Conservation (phyloP, 2,329 filamentous ascomycete species). For the Moelleriella libera region DNA sequence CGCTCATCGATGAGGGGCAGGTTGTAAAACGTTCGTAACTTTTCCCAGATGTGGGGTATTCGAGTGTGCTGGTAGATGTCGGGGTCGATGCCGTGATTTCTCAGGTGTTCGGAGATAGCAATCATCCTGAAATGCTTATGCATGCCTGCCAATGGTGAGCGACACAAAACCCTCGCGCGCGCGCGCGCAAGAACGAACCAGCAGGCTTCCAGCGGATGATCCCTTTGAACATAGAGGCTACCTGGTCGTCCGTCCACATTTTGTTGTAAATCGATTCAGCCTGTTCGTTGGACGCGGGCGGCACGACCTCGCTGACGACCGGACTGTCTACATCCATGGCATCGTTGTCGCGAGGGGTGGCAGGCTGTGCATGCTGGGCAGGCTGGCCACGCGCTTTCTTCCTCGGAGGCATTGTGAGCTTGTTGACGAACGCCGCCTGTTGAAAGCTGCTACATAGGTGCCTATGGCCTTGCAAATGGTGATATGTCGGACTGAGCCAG, state of each 20-base stretch:
- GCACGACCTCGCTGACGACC: conserved; percentile 34
- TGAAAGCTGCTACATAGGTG: too few relatives aligned
- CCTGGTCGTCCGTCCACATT: conserved; percentile 90
- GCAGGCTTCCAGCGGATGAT: conserved; percentile 96
- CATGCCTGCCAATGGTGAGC: conserved; percentile 42
- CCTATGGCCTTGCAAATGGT: too few relatives aligned
- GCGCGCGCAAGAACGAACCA: conserved; percentile 32
- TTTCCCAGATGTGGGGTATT: conserved; percentile 84
- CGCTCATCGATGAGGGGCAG: conserved; percentile 75
- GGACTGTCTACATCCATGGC: conserved; percentile 46
- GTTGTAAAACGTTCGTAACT: conserved; percentile 73
- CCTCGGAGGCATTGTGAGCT: conserved; percentile 46
- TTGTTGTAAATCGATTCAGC: conserved; percentile 32
- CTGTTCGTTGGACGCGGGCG: conserved; percentile 9
- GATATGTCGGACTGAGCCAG: too few relatives aligned
- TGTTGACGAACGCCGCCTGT: too few relatives aligned
- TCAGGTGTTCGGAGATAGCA: conserved; percentile 65
- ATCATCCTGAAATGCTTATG: conserved; percentile 92
- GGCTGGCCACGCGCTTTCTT: conserved; percentile 48
- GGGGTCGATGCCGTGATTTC: conserved; percentile 66
- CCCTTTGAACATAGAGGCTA: conserved; percentile 82
- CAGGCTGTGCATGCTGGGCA: conserved; percentile 39
- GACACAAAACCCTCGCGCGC: not conserved
- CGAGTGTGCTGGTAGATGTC: conserved; percentile 63
- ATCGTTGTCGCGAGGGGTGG: conserved; percentile 40